Evolutionary conservation across 2,329 filamentous ascomycete genomes (phyloP).

Genomic region (Zasmidium angulare): DNA sequence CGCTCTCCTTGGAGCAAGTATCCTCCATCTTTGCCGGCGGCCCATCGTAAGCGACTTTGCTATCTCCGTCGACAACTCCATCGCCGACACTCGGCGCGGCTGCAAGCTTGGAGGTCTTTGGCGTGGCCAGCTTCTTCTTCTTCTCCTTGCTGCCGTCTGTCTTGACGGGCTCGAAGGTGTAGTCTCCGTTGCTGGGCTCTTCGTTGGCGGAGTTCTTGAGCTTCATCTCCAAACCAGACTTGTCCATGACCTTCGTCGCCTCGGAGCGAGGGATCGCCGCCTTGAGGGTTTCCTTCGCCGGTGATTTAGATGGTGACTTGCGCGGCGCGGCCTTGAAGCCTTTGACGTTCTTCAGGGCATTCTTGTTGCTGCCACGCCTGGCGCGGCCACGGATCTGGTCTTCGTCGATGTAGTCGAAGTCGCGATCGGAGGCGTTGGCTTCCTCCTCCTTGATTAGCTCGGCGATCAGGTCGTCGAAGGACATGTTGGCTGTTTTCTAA

Average conservation of each 20-base stretch:
- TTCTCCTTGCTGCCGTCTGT: neutral
- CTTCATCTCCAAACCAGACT: neutral
- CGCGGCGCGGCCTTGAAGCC: neutral
- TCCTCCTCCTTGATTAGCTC: too few relatives aligned
- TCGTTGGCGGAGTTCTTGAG: neutral
- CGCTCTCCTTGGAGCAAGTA: neutral
- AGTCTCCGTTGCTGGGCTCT: neutral
- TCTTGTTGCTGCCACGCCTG: neutral
- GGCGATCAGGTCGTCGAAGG: neutral
- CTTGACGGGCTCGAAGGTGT: neutral
- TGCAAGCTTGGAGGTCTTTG: neutral
- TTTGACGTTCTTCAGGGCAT: neutral
- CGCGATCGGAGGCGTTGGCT: neutral
- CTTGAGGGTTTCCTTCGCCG: neutral
- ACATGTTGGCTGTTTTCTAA: neutral
- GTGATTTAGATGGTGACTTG: too few relatives aligned
- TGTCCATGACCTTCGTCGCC: neutral
- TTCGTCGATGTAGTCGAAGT: neutral
- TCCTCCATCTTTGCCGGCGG: too few relatives aligned
- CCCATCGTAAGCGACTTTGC: too few relatives aligned
- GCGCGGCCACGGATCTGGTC: neutral
- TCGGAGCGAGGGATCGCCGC: neutral
- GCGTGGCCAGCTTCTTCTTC: neutral
- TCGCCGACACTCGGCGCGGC: neutral
- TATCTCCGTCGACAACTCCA: too few relatives aligned